phyloP scores from a whole-genome alignment of 129 eudicot genomes.

The Artemisia annua region DNA sequence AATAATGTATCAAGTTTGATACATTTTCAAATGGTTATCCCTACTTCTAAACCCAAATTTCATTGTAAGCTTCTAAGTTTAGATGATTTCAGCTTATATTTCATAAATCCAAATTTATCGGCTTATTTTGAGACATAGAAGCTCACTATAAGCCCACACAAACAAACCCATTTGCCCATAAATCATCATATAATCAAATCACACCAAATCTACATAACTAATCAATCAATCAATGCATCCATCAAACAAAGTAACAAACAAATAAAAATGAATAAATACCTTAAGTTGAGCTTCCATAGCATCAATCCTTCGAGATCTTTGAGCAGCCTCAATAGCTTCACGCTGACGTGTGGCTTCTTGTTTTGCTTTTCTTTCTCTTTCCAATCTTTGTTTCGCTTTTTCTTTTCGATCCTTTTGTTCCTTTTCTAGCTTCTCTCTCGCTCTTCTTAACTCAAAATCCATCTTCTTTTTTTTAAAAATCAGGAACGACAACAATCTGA shows the following conservation, averaged over 20 bases:
- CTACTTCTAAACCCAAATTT: too few species aligned
- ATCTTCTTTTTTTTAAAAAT: slow-evolving; percentile 27
- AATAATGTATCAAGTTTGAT: too few species aligned
- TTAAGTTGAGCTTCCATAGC: slow-evolving; percentile 81
- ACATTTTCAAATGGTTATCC: too few species aligned
- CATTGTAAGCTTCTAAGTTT: too few species aligned
- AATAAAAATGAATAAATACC: slow-evolving; percentile 35
- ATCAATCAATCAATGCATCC: background rate
- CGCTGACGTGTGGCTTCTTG: slow-evolving; percentile 68
- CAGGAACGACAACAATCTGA: background rate
- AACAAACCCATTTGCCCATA: too few species aligned
- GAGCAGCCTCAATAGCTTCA: slow-evolving; percentile 75
- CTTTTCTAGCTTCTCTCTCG: slow-evolving; percentile 81
- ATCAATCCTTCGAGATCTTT: slow-evolving; percentile 66
- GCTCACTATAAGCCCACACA: too few species aligned
- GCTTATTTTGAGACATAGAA: too few species aligned
- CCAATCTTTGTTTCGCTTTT: slow-evolving; percentile 54
- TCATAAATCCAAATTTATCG: too few species aligned
- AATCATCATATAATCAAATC: too few species aligned
- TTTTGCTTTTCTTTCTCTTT: slow-evolving; percentile 56
- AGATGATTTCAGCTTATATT: too few species aligned
- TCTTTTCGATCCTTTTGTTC: slow-evolving; percentile 83
- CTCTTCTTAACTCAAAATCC: slow-evolving; percentile 92
- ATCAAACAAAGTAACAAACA: background rate
- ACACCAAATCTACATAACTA: background rate